Percentiles rank a stretch among this genome's conserved stretches.
These are phyloP conservation scores for Stephania cephalantha DNA, from an alignment of 164 flowering plant genomes.

Conservation along the genomic window DNA sequence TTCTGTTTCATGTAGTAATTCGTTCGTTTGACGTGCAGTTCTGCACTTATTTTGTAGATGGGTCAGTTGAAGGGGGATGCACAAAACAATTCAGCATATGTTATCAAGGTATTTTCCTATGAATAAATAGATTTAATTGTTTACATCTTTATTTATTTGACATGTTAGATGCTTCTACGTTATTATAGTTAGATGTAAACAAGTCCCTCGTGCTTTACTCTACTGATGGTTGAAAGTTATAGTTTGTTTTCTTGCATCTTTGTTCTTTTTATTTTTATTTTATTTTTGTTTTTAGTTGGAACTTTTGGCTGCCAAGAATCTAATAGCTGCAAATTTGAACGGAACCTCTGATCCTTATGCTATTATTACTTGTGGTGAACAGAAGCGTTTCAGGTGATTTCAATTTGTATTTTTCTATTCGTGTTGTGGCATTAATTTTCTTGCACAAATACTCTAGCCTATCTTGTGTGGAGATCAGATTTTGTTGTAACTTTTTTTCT, in stretches of 20 bases:
- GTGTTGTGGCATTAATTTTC: not conserved
- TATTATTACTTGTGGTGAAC: constrained; percentile 84
- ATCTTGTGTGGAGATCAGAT: not conserved
- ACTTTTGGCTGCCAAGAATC: constrained; percentile 94
- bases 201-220: not conserved
- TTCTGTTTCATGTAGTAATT: constrained; percentile 45
- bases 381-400: constrained; percentile 89
- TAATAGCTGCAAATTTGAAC: constrained; percentile 90
- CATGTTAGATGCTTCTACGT: not conserved
- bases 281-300: constrained; percentile 45
- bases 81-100: constrained; percentile 50
- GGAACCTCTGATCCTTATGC: constrained; percentile 99
- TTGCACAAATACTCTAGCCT: not conserved
- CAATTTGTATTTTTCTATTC: not conserved
- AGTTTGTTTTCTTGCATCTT: not conserved
- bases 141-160: not conserved
- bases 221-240: not conserved
- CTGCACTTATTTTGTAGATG: constrained; percentile 96
- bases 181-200: not conserved
- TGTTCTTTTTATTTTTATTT: not conserved
- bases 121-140: constrained; percentile 2
- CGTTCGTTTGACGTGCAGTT: constrained; percentile 90
- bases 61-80: constrained; percentile 60
- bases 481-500: not conserved
- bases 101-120: constrained; percentile 58